phyloP scores from a whole-genome alignment of 768 basidiomycete species.

The Suillus luteus region DNA sequence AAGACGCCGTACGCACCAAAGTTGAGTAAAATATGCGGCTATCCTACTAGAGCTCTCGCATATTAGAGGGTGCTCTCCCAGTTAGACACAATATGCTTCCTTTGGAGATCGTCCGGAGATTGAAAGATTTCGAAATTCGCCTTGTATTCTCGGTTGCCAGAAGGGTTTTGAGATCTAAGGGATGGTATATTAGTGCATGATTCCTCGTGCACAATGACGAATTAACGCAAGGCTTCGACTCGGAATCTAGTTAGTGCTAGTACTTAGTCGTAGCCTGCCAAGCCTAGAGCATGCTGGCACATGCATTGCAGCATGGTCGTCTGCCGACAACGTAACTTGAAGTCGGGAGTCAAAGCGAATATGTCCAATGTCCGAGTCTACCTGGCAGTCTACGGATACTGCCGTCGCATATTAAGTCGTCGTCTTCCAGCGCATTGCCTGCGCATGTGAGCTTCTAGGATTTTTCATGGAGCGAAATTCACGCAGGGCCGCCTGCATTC shows the following conservation, averaged over 20 bases:
- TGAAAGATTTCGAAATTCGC: neutral
- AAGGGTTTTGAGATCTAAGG: neutral
- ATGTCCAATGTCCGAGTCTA: neutral
- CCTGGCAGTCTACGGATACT: neutral
- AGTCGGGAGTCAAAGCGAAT: neutral
- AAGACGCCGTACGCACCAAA: neutral
- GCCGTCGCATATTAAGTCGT: neutral
- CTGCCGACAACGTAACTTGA: conserved; percentile 1
- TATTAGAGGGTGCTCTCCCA: neutral
- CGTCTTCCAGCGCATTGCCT: neutral
- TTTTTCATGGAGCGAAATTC: neutral
- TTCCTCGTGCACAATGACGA: neutral
- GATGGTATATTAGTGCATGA: neutral
- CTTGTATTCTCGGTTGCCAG: conserved; percentile 6
- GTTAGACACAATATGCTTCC: neutral
- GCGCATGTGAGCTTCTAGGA: neutral
- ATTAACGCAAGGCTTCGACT: neutral
- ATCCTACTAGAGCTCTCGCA: neutral
- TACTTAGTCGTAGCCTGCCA: neutral
- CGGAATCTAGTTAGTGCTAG: neutral
- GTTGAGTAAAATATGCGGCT: neutral
- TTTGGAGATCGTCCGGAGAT: neutral
- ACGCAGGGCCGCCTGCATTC: neutral
- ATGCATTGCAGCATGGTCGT: neutral
- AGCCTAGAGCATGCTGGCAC: neutral